Evolutionary conservation across 805 yeast genomes (phyloP).

Genomic region (Wickerhamiella azymoides): DNA sequence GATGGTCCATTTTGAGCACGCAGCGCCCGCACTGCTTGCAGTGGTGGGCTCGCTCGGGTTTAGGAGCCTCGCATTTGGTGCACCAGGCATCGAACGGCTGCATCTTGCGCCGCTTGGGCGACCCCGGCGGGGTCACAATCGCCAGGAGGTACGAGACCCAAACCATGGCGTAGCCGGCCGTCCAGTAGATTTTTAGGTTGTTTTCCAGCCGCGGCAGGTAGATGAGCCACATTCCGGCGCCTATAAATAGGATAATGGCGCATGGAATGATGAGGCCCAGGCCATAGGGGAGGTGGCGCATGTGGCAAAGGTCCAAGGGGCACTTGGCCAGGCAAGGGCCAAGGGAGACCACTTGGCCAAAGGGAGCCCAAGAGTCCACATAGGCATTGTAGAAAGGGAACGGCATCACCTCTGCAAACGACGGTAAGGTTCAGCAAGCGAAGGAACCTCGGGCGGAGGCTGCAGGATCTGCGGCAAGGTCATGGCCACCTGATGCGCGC

Average conservation of each 20-base stretch:
- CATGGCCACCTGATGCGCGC: background rate
- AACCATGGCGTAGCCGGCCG: slow-evolving; percentile 30
- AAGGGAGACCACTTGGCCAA: too few species aligned
- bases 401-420: background rate
- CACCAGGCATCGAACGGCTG: slow-evolving; percentile 12
- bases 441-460: slow-evolving; percentile 1
- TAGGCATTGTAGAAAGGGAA: too few species aligned
- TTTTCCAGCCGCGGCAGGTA: background rate
- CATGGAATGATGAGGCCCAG: slow-evolving; percentile 9
- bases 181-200: background rate
- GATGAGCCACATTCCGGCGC: slow-evolving; percentile 4
- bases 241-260: slow-evolving; percentile 2
- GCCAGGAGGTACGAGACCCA: slow-evolving; percentile 72
- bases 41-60: slow-evolving; percentile 33
- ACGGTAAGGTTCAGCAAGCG: slow-evolving; percentile 1
- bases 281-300: slow-evolving; percentile 9
- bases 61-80: slow-evolving; percentile 17
- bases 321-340: too few species aligned
- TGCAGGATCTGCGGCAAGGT: background rate
- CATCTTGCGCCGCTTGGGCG: slow-evolving; percentile 19
- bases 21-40: slow-evolving; percentile 29
- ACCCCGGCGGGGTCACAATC: slow-evolving; percentile 51
- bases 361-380: too few species aligned
- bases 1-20: slow-evolving; percentile 44
- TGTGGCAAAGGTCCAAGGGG: background rate